phyloP scores from a whole-genome alignment of 1,284 basidiomycete species.

The Cystobasidium pallidum region DNA sequence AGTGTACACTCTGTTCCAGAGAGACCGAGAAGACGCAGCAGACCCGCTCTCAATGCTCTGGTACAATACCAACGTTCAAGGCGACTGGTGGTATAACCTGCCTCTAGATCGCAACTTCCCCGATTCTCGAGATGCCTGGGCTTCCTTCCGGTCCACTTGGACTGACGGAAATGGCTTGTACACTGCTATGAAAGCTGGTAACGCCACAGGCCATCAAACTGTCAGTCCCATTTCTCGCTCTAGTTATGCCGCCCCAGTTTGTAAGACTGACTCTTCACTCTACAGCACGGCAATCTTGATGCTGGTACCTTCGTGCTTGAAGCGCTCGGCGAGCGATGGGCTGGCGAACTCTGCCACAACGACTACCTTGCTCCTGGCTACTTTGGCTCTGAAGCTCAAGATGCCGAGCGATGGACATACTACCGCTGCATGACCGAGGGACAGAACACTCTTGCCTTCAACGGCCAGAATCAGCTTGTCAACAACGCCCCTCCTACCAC shows the following conservation, averaged over 20 bases:
- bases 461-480: slow-evolving; percentile 78
- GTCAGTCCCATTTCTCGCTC: too few species aligned
- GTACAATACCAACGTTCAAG: slow-evolving; percentile 81
- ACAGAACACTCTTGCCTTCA: slow-evolving; percentile 90
- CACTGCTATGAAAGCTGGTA: slow-evolving; percentile 85
- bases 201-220: slow-evolving; percentile 61
- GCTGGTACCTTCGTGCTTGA: slow-evolving; percentile 84
- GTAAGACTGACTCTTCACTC: too few species aligned
- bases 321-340: slow-evolving; percentile 91
- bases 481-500: slow-evolving; percentile 64
- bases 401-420: slow-evolving; percentile 77
- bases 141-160: slow-evolving; percentile 86
- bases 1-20: slow-evolving; percentile 82
- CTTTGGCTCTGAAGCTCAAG: slow-evolving; percentile 60
- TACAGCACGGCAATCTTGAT: slow-evolving; percentile 51
- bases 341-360: slow-evolving; percentile 61
- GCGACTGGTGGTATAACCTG: slow-evolving; percentile 88
- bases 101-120: slow-evolving; percentile 82
- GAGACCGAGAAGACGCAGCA: slow-evolving; percentile 81
- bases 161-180: slow-evolving; percentile 81
- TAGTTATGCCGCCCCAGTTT: too few species aligned
- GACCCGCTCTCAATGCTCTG: slow-evolving; percentile 98
- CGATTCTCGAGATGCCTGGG: slow-evolving; percentile 75
- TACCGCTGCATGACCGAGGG: slow-evolving; percentile 91
- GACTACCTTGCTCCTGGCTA: slow-evolving; percentile 43